Percentiles rank a stretch among this genome's conserved stretches.
Evolutionary conservation across 1,284 basidiomycete species (phyloP).

Genomic region (Tylopilus orsonianus): DNA sequence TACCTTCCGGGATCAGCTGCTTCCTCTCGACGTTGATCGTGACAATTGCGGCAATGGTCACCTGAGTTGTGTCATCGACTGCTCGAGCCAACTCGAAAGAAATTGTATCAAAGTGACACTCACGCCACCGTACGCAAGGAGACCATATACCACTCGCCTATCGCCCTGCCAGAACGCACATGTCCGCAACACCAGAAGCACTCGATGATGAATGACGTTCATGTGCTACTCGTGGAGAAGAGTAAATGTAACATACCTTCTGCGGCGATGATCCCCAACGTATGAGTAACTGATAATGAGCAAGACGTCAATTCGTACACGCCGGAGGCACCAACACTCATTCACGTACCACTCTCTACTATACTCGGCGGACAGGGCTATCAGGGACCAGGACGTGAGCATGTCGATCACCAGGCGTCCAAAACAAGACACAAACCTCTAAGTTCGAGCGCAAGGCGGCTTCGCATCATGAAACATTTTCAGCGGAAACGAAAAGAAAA

Average conservation of each 20-base stretch:
- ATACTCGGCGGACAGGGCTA: constrained; percentile 4
- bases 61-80: neutral
- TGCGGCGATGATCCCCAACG: constrained; percentile 13
- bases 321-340: neutral
- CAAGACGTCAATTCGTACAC: neutral
- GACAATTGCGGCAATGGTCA: constrained; percentile 2
- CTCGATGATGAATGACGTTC: constrained; percentile 4
- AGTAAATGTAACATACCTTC: constrained; percentile 9
- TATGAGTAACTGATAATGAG: constrained; percentile 17
- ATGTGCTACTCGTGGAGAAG: neutral
- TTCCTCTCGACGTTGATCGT: neutral
- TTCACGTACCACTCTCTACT: constrained; percentile 7
- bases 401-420: neutral
- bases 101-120: neutral
- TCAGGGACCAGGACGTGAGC: neutral
- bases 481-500: neutral
- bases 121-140: constrained; percentile 8
- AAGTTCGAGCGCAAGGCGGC: constrained; percentile 10
- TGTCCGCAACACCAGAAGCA: constrained; percentile 20
- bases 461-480: neutral
- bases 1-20: constrained; percentile 9
- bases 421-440: constrained; percentile 3
- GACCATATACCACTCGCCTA: constrained; percentile 15
- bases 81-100: neutral
- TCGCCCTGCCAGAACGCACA: constrained; percentile 23